phyloP scores from a whole-genome alignment of 345 rosid species.

The Moringa oleifera region DNA sequence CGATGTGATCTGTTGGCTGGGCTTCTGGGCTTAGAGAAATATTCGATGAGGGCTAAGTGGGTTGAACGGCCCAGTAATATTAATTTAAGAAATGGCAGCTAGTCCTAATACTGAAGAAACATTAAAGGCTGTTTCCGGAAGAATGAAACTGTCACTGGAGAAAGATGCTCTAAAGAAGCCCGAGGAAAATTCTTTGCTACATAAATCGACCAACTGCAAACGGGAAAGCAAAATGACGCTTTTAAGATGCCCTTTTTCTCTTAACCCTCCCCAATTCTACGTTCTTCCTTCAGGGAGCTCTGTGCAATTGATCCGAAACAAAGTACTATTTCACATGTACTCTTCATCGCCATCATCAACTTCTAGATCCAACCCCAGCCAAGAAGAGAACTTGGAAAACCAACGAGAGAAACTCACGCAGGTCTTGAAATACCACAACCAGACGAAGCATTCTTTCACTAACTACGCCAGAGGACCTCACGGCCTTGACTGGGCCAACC shows the following conservation, averaged over 20 bases:
- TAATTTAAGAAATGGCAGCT: too few species aligned
- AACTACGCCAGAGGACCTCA: slow-evolving; percentile 76
- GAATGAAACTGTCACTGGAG: too few species aligned
- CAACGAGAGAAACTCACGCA: slow-evolving; percentile 31
- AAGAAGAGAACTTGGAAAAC: slow-evolving; percentile 9
- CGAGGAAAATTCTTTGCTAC: too few species aligned
- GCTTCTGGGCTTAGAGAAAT: too few species aligned
- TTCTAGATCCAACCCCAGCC: slow-evolving; percentile 12
- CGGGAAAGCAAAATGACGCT: neutral
- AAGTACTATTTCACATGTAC: slow-evolving; percentile 23
- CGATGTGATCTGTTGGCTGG: too few species aligned
- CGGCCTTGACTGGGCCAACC: slow-evolving; percentile 92
- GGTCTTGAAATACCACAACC: slow-evolving; percentile 58
- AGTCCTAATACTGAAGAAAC: too few species aligned
- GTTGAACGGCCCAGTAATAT: too few species aligned
- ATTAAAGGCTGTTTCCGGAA: too few species aligned
- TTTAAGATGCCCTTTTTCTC: slow-evolving; percentile 2
- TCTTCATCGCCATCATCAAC: slow-evolving; percentile 30
- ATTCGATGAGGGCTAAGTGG: too few species aligned
- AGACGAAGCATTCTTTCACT: slow-evolving; percentile 68
- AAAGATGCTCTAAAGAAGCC: too few species aligned
- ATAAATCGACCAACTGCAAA: too few species aligned
- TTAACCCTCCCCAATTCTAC: slow-evolving; percentile 4
- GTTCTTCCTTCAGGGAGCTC: slow-evolving; percentile 12
- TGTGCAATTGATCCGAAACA: slow-evolving; percentile 15